phyloP scores from a whole-genome alignment of 1,284 basidiomycete species.

The Caloboletus firmus region DNA sequence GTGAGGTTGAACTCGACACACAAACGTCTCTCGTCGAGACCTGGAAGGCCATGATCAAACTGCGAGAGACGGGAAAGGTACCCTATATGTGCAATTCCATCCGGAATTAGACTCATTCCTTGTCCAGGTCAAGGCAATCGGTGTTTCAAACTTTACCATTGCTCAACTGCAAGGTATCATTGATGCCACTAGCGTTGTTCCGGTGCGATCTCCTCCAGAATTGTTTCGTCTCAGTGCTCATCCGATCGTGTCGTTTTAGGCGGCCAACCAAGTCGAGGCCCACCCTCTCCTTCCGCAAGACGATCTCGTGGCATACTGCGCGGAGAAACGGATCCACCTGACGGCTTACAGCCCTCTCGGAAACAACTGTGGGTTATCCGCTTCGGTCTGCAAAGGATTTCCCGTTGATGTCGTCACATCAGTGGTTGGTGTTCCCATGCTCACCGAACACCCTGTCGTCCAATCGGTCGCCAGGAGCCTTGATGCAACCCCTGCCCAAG shows the following conservation, averaged over 20 bases:
- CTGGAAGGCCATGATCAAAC: slow-evolving; percentile 75
- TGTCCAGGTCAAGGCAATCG: slow-evolving; percentile 55
- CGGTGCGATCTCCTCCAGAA: slow-evolving; percentile 38
- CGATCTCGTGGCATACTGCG: slow-evolving; percentile 67
- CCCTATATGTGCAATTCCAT: not conserved
- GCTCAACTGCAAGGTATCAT: slow-evolving; percentile 69
- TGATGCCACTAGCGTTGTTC: slow-evolving; percentile 73
- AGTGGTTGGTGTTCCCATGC: slow-evolving; percentile 58
- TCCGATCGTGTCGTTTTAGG: slow-evolving; percentile 30
- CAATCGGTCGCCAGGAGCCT: slow-evolving; percentile 59
- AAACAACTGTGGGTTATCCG: slow-evolving; percentile 57
- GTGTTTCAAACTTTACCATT: slow-evolving; percentile 82
- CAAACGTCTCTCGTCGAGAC: slow-evolving; percentile 71
- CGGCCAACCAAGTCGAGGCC: slow-evolving; percentile 81
- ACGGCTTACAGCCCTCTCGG: slow-evolving; percentile 88
- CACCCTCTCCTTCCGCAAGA: slow-evolving; percentile 79
- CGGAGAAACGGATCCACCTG: slow-evolving; percentile 72
- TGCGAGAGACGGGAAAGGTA: slow-evolving; percentile 50
- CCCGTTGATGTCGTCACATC: not conserved
- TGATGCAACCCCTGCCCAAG: slow-evolving; percentile 61
- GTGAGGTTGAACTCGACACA: slow-evolving; percentile 57
- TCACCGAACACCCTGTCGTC: slow-evolving; percentile 65
- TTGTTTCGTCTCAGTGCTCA: not conserved
- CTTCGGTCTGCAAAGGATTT: not conserved
- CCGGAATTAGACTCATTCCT: not conserved